Evolutionary conservation across 2,329 filamentous ascomycete species (phyloP), one percentile per base, ranked within the genome.

Genomic region (Aureobasidium subglaciale): DNA sequence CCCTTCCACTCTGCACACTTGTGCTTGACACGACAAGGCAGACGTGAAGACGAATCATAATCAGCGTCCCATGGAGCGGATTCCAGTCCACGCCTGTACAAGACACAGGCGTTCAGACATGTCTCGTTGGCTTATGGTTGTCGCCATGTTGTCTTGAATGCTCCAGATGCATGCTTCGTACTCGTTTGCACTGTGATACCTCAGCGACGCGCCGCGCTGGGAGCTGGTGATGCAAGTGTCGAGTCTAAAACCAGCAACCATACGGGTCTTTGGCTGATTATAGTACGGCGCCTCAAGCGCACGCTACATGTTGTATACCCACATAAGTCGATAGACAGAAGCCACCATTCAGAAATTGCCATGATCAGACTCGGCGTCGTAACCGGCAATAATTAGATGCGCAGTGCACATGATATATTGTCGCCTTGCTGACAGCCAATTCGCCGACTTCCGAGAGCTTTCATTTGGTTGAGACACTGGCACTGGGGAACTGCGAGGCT

Each of bases 401-500:
- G 22, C 43, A 25, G 29, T 20, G 32, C 9, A 22, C 22, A 18
- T 5, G n/a, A 24, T 29, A 13, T 15, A 13, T 11, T n/a, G 11
- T 20, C 16, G 16, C 18, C 20, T 42, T 27, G 5, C n/a, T n/a
- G 20, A 22, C 15, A 45, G 42, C 7, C n/a, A 29, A 29, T 35
- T 25, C 20, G 30, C 30, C 22, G 18, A 25, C 13, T 7, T 16
- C 16, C 11, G 45, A 24, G 15, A 29, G 27, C 32, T 29, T 50
- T 50, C 32, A 38, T 50, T 50, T 24, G 46, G 48, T 52, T 52
- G 48, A 52, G 48, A 35, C 34, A 32, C 24, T 52, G 13, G 46
- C 32, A 35, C n/a, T n/a, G n/a, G n/a, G n/a, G n/a, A n/a, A n/a
- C n/a, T n/a, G n/a, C n/a, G n/a, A n/a, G n/a, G 18, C 32, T 48